Base-by-base conservation (phyloP, 371 early-diverging fungal genomes). In the Mycotypha africana region DNA sequence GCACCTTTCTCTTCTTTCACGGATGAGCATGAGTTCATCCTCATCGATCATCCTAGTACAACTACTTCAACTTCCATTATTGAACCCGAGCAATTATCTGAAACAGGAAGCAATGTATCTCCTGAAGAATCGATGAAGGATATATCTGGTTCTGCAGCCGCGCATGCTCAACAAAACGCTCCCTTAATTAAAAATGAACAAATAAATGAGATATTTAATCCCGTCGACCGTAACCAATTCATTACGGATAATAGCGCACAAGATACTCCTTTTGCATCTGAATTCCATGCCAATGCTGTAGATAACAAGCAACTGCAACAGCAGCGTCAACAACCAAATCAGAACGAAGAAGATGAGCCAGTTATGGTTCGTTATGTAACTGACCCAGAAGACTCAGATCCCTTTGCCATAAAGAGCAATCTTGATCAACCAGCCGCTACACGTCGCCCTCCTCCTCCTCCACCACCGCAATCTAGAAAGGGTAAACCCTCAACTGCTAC, bases 11-110 rank as follows among this genome's bases (percentile, higher is more conserved):
- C 28, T 12, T 35, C 37, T 6, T 26, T 43, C 26, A 33, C 38
- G 16, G 58, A 51, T 3, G 58, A 52, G 16, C 40, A 24, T 36
- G 58, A 52, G 32, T 58, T 58, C 45, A 49, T 58, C 10, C 47
- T 58, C 42, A 52, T 58, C 38, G 52, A 58, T 12, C 58, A 48
- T 17, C 58, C 58, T 39, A 17, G 26, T 12, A 33, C 34, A n/a
- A 17, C 8, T 4, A 45, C 17, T 21, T 12, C 12, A 8, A 28
- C 30, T 12, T 6, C 30, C 30, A n/a, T n/a, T n/a, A n/a, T n/a
- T n/a, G n/a, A n/a, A n/a, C n/a, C n/a, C n/a, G n/a, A n/a, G n/a
- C n/a, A n/a, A n/a, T n/a, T n/a, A n/a, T 12, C 30, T 28, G 12
- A 28, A 12, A 6, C 30, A 28, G 12, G 30, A 6, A 33, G 34